Evolutionary conservation across 1,139 yeast species (phyloP).

Genomic region (Debaryomyces robertsiae): DNA sequence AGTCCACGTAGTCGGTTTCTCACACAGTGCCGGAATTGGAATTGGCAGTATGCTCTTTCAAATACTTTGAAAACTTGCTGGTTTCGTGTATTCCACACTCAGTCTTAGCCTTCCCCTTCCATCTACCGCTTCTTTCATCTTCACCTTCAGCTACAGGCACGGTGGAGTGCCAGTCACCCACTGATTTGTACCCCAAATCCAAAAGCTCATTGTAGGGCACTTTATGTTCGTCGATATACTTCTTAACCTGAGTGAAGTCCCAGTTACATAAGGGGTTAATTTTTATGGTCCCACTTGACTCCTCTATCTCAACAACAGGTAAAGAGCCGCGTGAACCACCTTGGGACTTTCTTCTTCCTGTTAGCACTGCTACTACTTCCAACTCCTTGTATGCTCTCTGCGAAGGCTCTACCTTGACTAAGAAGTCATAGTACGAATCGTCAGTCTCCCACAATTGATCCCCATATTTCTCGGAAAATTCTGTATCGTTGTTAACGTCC

Average conservation of each 20-base stretch:
- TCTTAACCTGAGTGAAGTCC: slow-evolving; percentile 72
- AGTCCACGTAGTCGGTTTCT: too few relatives aligned
- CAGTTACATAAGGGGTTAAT: slow-evolving; percentile 89
- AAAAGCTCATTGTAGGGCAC: slow-evolving; percentile 87
- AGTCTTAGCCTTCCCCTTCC: slow-evolving; percentile 92
- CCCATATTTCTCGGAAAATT: slow-evolving; percentile 70
- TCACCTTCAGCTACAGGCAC: slow-evolving; percentile 87
- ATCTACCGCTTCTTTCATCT: slow-evolving; percentile 94
- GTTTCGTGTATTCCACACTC: slow-evolving; percentile 96
- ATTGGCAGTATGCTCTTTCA: slow-evolving; percentile 22
- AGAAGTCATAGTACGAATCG: slow-evolving; percentile 78
- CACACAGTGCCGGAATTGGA: too few relatives aligned
- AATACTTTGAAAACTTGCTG: slow-evolving; percentile 65
- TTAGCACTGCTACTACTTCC: slow-evolving; percentile 76
- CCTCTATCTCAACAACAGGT: slow-evolving; percentile 77
- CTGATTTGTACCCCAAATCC: slow-evolving; percentile 84
- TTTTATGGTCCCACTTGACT: slow-evolving; percentile 68
- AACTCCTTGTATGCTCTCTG: slow-evolving; percentile 79
- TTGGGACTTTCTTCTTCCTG: slow-evolving; percentile 90
- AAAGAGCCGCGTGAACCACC: slow-evolving; percentile 82
- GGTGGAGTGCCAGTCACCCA: slow-evolving; percentile 97
- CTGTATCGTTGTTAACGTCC: slow-evolving; percentile 57
- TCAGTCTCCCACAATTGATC: slow-evolving; percentile 81
- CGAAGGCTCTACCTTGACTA: slow-evolving; percentile 92
- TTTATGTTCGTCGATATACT: slow-evolving; percentile 63